These are phyloP conservation scores for Leccinum boreale DNA, from an alignment of 768 basidiomycete genomes.

Conservation along the genomic window DNA sequence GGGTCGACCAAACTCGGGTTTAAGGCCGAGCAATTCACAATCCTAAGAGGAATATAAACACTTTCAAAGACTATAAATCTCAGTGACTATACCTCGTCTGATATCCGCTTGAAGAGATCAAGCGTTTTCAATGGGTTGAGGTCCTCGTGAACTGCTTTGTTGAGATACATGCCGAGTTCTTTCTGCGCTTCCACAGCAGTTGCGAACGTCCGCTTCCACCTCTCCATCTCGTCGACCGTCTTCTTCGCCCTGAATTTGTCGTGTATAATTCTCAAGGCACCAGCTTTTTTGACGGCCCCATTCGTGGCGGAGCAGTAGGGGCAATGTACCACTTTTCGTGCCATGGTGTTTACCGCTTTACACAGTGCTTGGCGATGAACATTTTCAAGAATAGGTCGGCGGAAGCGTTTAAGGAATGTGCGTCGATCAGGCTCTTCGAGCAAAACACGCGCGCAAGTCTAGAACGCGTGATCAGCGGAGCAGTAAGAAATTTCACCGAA, in stretches of 20 bases:
- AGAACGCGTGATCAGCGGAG: slow-evolving; percentile 1
- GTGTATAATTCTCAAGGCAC: slow-evolving; percentile 93
- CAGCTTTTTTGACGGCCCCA: slow-evolving; percentile 94
- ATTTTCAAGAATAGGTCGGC: slow-evolving; percentile 87
- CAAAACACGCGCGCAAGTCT: slow-evolving; percentile 91
- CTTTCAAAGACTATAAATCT: background rate
- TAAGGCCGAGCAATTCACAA: slow-evolving; percentile 89
- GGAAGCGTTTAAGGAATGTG: slow-evolving; percentile 83
- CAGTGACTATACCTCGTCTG: slow-evolving; percentile 66
- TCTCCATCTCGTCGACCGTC: slow-evolving; percentile 82
- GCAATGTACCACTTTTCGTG: slow-evolving; percentile 89
- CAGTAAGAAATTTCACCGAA: background rate
- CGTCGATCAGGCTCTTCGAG: slow-evolving; percentile 87
- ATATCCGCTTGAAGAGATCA: slow-evolving; percentile 88
- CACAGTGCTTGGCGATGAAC: slow-evolving; percentile 78
- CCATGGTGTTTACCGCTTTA: slow-evolving; percentile 81
- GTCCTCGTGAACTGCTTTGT: slow-evolving; percentile 88
- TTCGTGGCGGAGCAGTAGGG: slow-evolving; percentile 92
- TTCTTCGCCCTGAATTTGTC: slow-evolving; percentile 97
- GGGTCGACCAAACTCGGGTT: slow-evolving; percentile 85
- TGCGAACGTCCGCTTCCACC: slow-evolving; percentile 78
- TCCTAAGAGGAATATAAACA: slow-evolving; percentile 52
- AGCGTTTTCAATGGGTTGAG: slow-evolving; percentile 92
- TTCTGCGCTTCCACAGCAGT: slow-evolving; percentile 83
- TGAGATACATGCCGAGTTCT: slow-evolving; percentile 79